Evolutionary conservation across 2,329 filamentous ascomycete species (phyloP).

Genomic region (Sarocladium kiliense): DNA sequence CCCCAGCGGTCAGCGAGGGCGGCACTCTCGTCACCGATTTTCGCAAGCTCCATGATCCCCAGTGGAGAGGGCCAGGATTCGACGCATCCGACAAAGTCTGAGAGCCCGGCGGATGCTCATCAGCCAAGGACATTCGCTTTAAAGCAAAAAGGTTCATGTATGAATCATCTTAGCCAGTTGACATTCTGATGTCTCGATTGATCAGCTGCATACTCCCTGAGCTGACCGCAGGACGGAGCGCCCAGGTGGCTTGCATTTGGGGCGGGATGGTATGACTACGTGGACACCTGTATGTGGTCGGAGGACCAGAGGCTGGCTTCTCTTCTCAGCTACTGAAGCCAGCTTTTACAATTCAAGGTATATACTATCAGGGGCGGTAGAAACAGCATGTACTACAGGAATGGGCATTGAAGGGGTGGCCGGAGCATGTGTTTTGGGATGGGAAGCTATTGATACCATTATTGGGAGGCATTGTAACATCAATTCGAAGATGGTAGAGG

Average conservation of each 20-base stretch:
- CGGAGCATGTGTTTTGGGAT: not conserved
- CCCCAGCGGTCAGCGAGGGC: not conserved
- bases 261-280: not conserved
- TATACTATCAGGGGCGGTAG: too few relatives aligned
- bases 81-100: not conserved
- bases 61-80: not conserved
- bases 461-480: not conserved
- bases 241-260: not conserved
- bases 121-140: not conserved
- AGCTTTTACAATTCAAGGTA: too few relatives aligned
- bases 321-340: too few relatives aligned
- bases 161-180: conserved; percentile 17
- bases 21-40: conserved; percentile 8
- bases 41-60: not conserved
- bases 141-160: not conserved
- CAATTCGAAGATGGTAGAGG: not conserved
- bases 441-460: not conserved
- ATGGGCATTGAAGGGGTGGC: not conserved
- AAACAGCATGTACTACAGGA: too few relatives aligned
- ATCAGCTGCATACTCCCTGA: not conserved
- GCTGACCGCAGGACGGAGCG: not conserved
- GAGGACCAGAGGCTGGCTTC: too few relatives aligned
- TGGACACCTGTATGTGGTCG: too few relatives aligned
- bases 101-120: not conserved
- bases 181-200: conserved; percentile 14